Conservation (phyloP, 1,284 basidiomycete species). For the Rhodofomes roseus region DNA sequence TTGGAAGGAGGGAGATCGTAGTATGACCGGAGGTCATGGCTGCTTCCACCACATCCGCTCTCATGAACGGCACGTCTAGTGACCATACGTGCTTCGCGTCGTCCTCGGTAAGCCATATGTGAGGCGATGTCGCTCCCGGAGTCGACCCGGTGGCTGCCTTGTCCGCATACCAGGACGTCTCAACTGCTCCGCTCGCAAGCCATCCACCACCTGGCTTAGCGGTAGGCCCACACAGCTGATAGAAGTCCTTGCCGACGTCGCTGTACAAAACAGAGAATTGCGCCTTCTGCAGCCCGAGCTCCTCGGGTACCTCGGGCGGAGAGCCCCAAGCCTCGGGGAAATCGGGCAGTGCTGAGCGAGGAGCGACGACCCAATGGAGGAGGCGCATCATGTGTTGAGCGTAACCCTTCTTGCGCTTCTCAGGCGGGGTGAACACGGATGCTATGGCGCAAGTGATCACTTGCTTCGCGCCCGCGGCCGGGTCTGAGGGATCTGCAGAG, state of each 20-base stretch:
- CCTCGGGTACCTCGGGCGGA: slow-evolving; percentile 24
- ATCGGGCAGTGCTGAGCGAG: slow-evolving; percentile 22
- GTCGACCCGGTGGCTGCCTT: neutral
- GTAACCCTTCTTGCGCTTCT: slow-evolving; percentile 41
- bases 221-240: slow-evolving; percentile 40
- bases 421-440: slow-evolving; percentile 40
- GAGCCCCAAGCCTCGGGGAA: slow-evolving; percentile 40
- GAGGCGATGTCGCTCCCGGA: neutral
- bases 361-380: slow-evolving; percentile 40
- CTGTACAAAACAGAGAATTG: slow-evolving; percentile 59
- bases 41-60: slow-evolving; percentile 14
- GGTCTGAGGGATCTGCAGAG: slow-evolving; percentile 13
- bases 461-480: slow-evolving; percentile 14
- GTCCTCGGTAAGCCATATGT: slow-evolving; percentile 17
- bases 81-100: slow-evolving; percentile 19
- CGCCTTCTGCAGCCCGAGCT: slow-evolving; percentile 25
- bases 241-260: slow-evolving; percentile 57
- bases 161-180: slow-evolving; percentile 38
- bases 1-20: slow-evolving; percentile 42
- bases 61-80: slow-evolving; percentile 18
- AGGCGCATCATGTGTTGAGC: slow-evolving; percentile 47
- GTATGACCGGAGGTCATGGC: slow-evolving; percentile 7
- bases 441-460: slow-evolving; percentile 37
- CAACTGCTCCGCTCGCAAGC: slow-evolving; percentile 36
- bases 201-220: slow-evolving; percentile 40